phyloP scores from a whole-genome alignment of 192 early-diverging fungal genomes.

The Gryganskiella cystojenkinii region DNA sequence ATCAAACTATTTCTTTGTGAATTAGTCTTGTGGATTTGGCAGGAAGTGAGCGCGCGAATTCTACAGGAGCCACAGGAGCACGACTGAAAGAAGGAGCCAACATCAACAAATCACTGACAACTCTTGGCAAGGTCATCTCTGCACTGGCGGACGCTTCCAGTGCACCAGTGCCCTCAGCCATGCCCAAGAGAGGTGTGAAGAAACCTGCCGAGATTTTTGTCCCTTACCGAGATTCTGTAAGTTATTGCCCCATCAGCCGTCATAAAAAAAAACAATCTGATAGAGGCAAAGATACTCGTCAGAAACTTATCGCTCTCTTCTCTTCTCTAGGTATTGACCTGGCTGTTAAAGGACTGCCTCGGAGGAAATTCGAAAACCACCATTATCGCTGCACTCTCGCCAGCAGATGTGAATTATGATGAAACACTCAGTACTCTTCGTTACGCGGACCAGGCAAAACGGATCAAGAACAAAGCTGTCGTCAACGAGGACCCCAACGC shows the following conservation, averaged over 20 bases:
- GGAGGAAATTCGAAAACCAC: constrained; percentile 88
- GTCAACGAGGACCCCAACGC: constrained; percentile 92
- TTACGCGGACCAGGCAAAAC: constrained; percentile 92
- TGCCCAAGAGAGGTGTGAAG: constrained; percentile 44
- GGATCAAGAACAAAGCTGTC: constrained; percentile 89
- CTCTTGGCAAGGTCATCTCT: constrained; percentile 94
- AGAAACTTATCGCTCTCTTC: not conserved
- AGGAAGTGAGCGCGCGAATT: constrained; percentile 90
- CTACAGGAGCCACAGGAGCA: constrained; percentile 85
- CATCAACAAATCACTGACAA: constrained; percentile 94
- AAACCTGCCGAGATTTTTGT: constrained; percentile 71
- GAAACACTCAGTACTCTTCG: constrained; percentile 89
- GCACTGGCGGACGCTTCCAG: constrained; percentile 80
- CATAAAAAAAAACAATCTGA: too few relatives aligned
- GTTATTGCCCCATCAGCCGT: not conserved
- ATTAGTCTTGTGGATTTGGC: constrained; percentile 90
- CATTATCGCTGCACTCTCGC: constrained; percentile 85
- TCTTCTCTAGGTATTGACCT: constrained; percentile 72
- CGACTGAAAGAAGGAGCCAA: constrained; percentile 93
- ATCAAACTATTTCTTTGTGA: constrained; percentile 10
- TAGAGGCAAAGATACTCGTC: too few relatives aligned
- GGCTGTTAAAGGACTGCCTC: constrained; percentile 85
- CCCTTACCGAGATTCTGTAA: constrained; percentile 92
- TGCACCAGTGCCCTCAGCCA: not conserved
- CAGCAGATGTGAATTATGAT: constrained; percentile 72